Evolutionary conservation across 352 stramenopile species (phyloP), one percentile per base, ranked within the genome.

Genomic region (Globisporangium parvum): DNA sequence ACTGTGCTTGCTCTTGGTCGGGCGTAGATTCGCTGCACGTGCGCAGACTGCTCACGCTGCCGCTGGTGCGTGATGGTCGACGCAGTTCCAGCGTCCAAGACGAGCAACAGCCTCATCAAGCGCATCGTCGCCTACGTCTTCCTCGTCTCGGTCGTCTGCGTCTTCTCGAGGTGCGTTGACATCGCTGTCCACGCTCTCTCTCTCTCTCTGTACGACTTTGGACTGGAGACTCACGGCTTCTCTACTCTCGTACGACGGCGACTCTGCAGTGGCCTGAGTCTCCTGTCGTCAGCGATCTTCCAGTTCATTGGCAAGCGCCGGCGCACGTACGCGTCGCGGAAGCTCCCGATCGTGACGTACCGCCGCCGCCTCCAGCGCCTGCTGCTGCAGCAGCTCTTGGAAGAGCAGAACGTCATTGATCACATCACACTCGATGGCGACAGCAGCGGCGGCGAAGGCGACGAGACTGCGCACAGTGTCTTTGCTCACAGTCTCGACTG

Each of bases 41-140:
- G 39, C 9, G 2, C 39, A 45, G 12, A 9, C 8, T 45, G 15
- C 39, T 45, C 21, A 35, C 42, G 60, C 15, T 37, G 1, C 35
- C 48, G 21, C 12, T 18, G 5, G 24, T 37, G 31, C 26, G 35
- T 31, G 6, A 28, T 57, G 26, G 15, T 33, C 26, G 2, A 14
- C 52, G 11, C 47, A 88, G 80, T 89, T 8, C 73, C 69, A 2
- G 66, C 77, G 51, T 60, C 75, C 24, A 77, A 75, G 37, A 78
- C 74, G 51, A 78, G 68, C 48, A 84, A 85, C 54, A 70, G 74
- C 23, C 47, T 89, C 37, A 49, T 88, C 24, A 88, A 90, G 63
- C 80, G 77, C 35, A 73, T 79, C 24, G 66, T 90, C 20, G 79
- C 77, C 26, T 92, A 88, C 59, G 71, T 87, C 50, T 89, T 90